Evolutionary conservation across 805 yeast genomes (phyloP).

Genomic region (Lipomyces yamadae): DNA sequence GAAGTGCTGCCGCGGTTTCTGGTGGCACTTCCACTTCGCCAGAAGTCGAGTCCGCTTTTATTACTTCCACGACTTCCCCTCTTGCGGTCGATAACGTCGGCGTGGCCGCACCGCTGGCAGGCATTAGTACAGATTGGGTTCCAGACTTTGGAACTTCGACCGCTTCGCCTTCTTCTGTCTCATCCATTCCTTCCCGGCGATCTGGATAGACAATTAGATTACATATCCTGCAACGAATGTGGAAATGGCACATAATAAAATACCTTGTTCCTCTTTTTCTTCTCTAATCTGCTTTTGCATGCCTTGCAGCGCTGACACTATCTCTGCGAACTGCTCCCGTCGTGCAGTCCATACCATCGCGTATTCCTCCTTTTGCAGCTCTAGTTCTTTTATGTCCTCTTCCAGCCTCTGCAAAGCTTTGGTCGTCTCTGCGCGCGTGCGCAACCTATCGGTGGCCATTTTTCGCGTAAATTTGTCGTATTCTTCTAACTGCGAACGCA

Average conservation of each 20-base stretch:
- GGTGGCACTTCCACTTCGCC: neutral
- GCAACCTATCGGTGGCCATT: conserved; percentile 16
- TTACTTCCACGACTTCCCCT: neutral
- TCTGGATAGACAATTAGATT: conserved; percentile 14
- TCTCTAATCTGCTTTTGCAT: conserved; percentile 35
- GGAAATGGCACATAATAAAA: neutral
- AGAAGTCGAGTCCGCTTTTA: neutral
- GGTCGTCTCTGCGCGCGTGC: conserved; percentile 37
- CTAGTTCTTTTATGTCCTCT: conserved; percentile 40
- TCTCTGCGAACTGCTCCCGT: conserved; percentile 36
- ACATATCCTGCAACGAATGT: neutral
- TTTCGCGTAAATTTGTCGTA: conserved; percentile 34
- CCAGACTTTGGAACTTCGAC: neutral
- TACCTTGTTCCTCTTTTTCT: conserved; percentile 35
- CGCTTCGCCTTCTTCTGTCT: conserved; percentile 30
- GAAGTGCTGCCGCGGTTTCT: neutral
- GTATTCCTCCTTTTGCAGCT: conserved; percentile 29
- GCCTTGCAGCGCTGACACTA: conserved; percentile 36
- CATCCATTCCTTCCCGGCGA: conserved; percentile 28
- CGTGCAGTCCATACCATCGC: conserved; percentile 38
- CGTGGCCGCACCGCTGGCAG: neutral
- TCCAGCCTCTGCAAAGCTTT: conserved; percentile 33
- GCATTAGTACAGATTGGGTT: neutral
- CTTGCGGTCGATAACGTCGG: neutral
- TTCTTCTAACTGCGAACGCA: conserved; percentile 39